phyloP scores from a whole-genome alignment of 2,329 filamentous ascomycete genomes.

The Ciborinia camelliae region DNA sequence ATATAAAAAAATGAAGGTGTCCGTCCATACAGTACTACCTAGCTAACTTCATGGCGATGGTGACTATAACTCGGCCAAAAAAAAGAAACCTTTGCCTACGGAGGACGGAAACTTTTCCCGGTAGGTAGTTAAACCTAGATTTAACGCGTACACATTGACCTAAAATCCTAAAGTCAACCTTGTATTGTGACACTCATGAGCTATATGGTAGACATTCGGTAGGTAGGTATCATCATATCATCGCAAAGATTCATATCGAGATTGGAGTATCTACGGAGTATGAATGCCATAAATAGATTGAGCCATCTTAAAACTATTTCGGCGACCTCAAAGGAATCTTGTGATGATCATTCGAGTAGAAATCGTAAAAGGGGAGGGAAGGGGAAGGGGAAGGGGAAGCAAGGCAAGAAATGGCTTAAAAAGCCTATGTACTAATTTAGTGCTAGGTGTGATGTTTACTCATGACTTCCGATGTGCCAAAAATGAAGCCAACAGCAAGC shows the following conservation, averaged over 20 bases:
- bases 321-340: conserved; percentile 12
- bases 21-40: no score
- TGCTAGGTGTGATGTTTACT: conserved; percentile 7
- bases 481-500: conserved; percentile 2
- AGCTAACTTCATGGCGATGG: conserved; percentile 4
- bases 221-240: not conserved
- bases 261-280: no score
- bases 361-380: not conserved
- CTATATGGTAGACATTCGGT: not conserved
- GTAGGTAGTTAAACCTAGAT: not conserved
- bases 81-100: no score
- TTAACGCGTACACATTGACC: not conserved
- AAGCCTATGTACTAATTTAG: not conserved
- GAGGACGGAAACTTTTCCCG: not conserved
- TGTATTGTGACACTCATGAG: not conserved
- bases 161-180: not conserved
- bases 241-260: not conserved
- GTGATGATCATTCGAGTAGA: conserved; percentile 1
- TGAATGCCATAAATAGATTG: conserved; percentile 15
- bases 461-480: conserved; percentile 6
- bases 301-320: conserved; percentile 3
- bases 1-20: not conserved
- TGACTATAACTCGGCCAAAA: not conserved
- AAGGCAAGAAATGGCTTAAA: not conserved
- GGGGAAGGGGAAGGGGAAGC: no score